Evolutionary conservation across 495 filamentous ascomycete genomes (phyloP).

Genomic region (Thermothielavioides terrestris): DNA sequence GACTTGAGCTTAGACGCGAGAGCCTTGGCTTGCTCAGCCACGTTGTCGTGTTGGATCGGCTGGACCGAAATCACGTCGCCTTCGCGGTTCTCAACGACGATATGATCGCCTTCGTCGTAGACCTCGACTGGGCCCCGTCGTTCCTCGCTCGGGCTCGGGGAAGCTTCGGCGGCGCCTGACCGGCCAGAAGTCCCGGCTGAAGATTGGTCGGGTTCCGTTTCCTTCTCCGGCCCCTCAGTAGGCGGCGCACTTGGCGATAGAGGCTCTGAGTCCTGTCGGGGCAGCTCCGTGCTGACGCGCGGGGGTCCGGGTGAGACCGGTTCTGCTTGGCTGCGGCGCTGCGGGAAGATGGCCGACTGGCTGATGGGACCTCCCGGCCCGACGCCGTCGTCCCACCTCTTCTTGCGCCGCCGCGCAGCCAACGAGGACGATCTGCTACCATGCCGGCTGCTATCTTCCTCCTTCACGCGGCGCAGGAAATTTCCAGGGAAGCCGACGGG

Average conservation of each 20-base stretch:
- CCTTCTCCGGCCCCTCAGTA: background rate
- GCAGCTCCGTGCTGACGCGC: constrained; percentile 9
- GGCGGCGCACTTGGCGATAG: constrained; percentile 19
- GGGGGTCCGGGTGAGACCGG: constrained; percentile 15
- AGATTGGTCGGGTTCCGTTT: constrained; percentile 9
- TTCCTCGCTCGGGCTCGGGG: constrained; percentile 12
- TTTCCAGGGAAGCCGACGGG: constrained; percentile 65
- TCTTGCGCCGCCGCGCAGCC: constrained; percentile 54
- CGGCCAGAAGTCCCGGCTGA: background rate
- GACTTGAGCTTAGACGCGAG: constrained; percentile 38
- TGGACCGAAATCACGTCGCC: constrained; percentile 66
- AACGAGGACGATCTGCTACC: constrained; percentile 52
- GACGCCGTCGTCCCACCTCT: constrained; percentile 59
- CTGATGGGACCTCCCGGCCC: constrained; percentile 83
- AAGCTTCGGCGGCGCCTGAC: constrained; percentile 19
- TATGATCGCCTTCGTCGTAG: constrained; percentile 74
- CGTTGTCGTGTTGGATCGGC: constrained; percentile 19
- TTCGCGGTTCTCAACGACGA: constrained; percentile 78
- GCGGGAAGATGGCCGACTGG: constrained; percentile 81
- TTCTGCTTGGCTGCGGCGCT: constrained; percentile 41
- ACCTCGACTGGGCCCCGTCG: constrained; percentile 47
- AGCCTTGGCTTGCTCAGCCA: constrained; percentile 20
- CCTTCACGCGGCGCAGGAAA: constrained; percentile 73
- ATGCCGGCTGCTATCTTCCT: constrained; percentile 56
- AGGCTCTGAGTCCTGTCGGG: constrained; percentile 17